These are phyloP conservation scores for Earliella scabrosa DNA, from an alignment of 1,284 basidiomycete genomes.

Conservation along the genomic window DNA sequence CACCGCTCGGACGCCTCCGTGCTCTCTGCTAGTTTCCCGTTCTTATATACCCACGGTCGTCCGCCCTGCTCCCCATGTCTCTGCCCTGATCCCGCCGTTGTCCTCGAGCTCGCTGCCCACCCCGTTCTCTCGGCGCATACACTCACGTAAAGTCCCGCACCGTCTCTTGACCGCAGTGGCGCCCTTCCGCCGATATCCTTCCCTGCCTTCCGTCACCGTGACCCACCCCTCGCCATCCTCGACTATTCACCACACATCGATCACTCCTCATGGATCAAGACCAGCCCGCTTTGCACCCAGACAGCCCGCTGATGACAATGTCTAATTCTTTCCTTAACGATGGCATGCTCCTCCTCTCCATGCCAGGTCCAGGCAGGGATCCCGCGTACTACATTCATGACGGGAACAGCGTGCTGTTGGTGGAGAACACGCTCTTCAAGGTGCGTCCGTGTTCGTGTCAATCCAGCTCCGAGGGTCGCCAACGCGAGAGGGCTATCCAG, in stretches of 20 bases:
- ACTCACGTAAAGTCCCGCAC: not conserved
- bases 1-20: too few species aligned
- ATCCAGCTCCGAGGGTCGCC: not conserved
- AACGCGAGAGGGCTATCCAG: slow-evolving; percentile 13
- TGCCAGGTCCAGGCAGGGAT: slow-evolving; percentile 41
- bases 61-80: not conserved
- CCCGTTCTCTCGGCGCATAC: not conserved
- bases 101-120: not conserved
- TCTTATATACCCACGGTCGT: not conserved
- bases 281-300: slow-evolving; percentile 31
- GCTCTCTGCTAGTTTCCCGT: not conserved
- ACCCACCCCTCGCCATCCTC: not conserved
- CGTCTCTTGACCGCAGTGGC: too few species aligned
- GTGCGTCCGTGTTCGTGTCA: slow-evolving; percentile 39
- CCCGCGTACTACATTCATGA: slow-evolving; percentile 53
- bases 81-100: not conserved
- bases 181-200: not conserved
- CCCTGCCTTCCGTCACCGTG: not conserved
- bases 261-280: slow-evolving; percentile 30
- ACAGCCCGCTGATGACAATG: slow-evolving; percentile 40
- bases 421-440: slow-evolving; percentile 67
- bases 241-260: not conserved
- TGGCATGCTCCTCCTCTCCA: slow-evolving; percentile 38
- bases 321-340: slow-evolving; percentile 38
- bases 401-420: slow-evolving; percentile 62